Conservation (phyloP, 176 grass and related monocot genomes). For the Pontederia crassipes region DNA sequence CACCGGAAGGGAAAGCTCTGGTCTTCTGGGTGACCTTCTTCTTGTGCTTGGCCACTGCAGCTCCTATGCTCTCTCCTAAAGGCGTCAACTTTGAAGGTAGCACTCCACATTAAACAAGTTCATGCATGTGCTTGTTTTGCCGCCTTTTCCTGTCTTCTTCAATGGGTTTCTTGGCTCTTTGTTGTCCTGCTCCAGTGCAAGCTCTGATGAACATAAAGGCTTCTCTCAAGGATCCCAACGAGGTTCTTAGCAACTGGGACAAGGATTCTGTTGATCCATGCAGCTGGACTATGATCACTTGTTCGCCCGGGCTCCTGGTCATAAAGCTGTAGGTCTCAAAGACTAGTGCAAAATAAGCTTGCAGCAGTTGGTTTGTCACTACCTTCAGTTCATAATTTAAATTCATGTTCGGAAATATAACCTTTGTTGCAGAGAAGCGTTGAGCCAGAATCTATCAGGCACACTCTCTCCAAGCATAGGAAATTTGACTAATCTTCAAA, state of each 20-base stretch:
- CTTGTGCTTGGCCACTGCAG: constrained; percentile 24
- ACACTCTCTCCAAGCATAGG: constrained; percentile 51
- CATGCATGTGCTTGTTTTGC: constrained; percentile 1
- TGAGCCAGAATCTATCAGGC: constrained; percentile 63
- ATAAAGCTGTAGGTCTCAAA: constrained; percentile 37
- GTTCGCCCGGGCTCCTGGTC: constrained; percentile 44
- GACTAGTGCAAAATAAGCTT: neutral
- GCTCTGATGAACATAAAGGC: constrained; percentile 65
- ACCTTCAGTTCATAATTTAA: neutral
- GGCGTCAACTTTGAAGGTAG: constrained; percentile 87
- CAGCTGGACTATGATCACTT: constrained; percentile 57
- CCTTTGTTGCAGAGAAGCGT: constrained; percentile 31
- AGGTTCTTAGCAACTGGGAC: constrained; percentile 67
- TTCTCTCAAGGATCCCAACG: constrained; percentile 56
- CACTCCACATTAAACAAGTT: too few species aligned
- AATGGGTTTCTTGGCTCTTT: neutral
- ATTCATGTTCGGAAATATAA: constrained; percentile 1
- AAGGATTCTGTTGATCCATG: constrained; percentile 73
- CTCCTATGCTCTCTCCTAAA: constrained; percentile 56
- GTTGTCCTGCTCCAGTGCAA: constrained; percentile 34
- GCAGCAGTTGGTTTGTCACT: neutral
- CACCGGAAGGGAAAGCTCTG: constrained; percentile 3
- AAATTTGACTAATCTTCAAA: constrained; percentile 73
- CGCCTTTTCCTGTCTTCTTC: neutral
- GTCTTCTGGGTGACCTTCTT: constrained; percentile 14